phyloP scores from a whole-genome alignment of 176 grass and related monocot species.

The Aegilops tauschii region DNA sequence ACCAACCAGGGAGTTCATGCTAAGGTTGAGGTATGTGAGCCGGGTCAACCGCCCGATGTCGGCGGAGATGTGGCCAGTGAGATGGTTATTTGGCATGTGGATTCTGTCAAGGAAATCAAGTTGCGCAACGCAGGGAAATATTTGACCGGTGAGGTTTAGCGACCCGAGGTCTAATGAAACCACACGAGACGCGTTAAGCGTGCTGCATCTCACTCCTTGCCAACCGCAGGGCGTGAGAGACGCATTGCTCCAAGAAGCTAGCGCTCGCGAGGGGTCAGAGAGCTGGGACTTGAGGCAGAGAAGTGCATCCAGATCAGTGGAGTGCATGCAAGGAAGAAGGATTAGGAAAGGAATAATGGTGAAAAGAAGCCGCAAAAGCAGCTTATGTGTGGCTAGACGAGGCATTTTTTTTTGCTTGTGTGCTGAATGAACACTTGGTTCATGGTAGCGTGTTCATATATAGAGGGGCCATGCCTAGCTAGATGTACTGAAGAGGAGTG shows the following conservation, averaged over 20 bases:
- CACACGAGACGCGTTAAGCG: not conserved
- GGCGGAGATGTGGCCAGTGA: not conserved
- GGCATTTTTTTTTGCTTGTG: not conserved
- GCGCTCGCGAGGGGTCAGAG: not conserved
- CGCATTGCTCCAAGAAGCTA: slow-evolving; percentile 12
- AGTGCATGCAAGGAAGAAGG: not conserved
- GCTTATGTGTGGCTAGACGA: not conserved
- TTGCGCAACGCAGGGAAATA: not conserved
- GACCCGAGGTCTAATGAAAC: slow-evolving; percentile 8
- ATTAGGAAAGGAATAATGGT: not conserved
- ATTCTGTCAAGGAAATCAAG: slow-evolving; percentile 22
- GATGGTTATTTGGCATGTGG: not conserved
- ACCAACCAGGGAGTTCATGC: not conserved
- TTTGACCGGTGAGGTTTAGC: not conserved
- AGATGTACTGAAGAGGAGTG: not conserved
- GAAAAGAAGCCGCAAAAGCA: not conserved
- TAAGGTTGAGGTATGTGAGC: not conserved
- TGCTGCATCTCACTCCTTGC: slow-evolving; percentile 19
- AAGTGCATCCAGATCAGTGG: slow-evolving; percentile 18
- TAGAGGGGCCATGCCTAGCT: not conserved
- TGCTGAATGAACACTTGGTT: not conserved
- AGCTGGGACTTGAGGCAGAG: slow-evolving; percentile 33
- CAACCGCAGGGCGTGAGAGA: not conserved
- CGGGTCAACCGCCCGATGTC: not conserved
- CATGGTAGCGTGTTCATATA: not conserved